These are phyloP conservation scores for Wallacemonas sp. DNA, from an alignment of 208 protist species.

Conservation along the genomic window DNA sequence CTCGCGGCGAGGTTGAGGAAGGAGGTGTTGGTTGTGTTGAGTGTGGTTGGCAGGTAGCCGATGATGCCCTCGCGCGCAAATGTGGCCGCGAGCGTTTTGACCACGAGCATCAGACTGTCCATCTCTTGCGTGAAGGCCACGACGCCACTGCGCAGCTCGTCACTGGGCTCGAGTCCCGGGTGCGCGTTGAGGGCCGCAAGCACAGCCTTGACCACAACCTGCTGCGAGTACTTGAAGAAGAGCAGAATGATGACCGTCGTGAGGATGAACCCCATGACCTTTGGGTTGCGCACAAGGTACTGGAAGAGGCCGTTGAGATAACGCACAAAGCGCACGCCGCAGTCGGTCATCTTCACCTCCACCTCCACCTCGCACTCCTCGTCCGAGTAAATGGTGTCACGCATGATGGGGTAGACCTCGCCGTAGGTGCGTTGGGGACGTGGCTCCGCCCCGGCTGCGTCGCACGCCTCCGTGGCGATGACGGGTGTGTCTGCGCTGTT, in stretches of 20 bases:
- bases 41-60: conserved; percentile 28
- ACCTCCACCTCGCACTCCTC: conserved; percentile 48
- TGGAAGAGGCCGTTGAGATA: conserved; percentile 53
- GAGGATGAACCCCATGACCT: conserved; percentile 49
- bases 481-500: conserved; percentile 11
- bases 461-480: conserved; percentile 11
- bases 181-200: conserved; percentile 43
- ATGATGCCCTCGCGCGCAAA: conserved; percentile 31
- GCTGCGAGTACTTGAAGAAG: conserved; percentile 68
- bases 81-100: conserved; percentile 32
- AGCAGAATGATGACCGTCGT: conserved; percentile 47
- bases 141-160: conserved; percentile 41
- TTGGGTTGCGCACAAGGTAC: conserved; percentile 55
- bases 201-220: conserved; percentile 45
- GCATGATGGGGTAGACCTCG: conserved; percentile 62
- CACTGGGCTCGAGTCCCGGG: conserved; percentile 48
- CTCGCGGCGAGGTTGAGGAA: conserved; percentile 34
- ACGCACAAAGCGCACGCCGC: conserved; percentile 43
- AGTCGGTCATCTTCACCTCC: conserved; percentile 32
- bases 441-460: not conserved
- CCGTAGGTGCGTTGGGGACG: conserved; percentile 29
- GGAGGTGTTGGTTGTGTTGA: conserved; percentile 16
- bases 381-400: conserved; percentile 60
- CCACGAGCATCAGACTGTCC: conserved; percentile 29
- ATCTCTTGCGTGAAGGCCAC: conserved; percentile 48